Evolutionary conservation across 148 eudicot species (phyloP), one percentile per base, ranked within the genome.

Genomic region (Diospyros lotus): DNA sequence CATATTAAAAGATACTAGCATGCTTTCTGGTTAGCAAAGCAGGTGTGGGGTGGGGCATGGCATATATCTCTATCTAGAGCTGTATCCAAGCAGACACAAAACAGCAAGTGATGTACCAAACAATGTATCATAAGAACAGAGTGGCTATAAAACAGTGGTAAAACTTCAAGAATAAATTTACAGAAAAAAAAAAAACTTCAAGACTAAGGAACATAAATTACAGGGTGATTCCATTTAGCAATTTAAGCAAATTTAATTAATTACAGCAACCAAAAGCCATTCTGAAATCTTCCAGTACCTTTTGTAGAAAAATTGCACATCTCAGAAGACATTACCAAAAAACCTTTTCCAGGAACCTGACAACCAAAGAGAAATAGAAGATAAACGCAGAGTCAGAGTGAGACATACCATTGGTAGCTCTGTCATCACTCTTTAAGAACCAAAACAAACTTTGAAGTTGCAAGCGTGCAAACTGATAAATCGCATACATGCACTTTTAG

Each of bases 261-360:
- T 61, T 55, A 12, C 43, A 71, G 14, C 65, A 62, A 50, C 11
- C 69, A 73, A 39, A 73, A 73, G 41, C 56, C 17, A 1, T 13
- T 9, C 45, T 8, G 66, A 40, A 74, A 69, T 5, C 58, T 60
- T 62, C 9, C n/a, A 17, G n/a, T 72, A 84, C 87, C 84, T 81
- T 69, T 84, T 3, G 84, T 15, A 52, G 87, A 73, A 59, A 81
- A 84, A 61, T 56, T 51, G 64, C 71, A 67, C 28, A 75, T 50
- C 65, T 63, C 69, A 5, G 61, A 65, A 58, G 77, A 50, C 56
- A 80, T 61, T 59, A 69, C 80, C 41, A 79, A 70, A 46, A 84
- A 54, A 7, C 84, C 81, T 62, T 68, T 72, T 59, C 75, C 58
- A 45, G 62, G 58, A 58, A 59, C 80, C 86, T 84, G 80, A 75